These are phyloP conservation scores for Pyrenopolyporus hunteri DNA, from an alignment of 495 filamentous ascomycete species.

Conservation along the genomic window DNA sequence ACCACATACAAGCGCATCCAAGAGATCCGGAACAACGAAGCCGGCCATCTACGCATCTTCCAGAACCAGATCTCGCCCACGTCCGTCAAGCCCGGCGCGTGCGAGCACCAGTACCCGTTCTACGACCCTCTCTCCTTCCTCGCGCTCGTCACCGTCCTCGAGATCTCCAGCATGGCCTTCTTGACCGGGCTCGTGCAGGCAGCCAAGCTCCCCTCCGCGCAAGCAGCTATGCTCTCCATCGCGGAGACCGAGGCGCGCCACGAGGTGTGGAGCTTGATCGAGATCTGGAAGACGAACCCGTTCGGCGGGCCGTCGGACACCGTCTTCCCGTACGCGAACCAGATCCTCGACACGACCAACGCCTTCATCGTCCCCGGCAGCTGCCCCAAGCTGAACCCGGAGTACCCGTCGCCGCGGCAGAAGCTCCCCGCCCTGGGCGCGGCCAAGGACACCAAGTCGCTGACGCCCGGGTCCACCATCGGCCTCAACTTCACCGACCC, in stretches of 20 bases:
- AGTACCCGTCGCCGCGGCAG: constrained; percentile 55
- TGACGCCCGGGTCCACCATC: constrained; percentile 53
- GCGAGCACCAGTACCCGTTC: constrained; percentile 55
- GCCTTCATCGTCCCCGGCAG: constrained; percentile 54
- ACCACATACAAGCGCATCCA: constrained; percentile 56
- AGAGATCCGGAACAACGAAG: constrained; percentile 64
- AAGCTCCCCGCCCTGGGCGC: constrained; percentile 49
- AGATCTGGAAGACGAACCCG: constrained; percentile 56
- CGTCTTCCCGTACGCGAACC: constrained; percentile 59
- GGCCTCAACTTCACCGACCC: constrained; percentile 48
- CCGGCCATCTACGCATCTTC: constrained; percentile 62
- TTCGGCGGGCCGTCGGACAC: constrained; percentile 60
- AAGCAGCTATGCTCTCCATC: constrained; percentile 56
- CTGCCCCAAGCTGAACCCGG: constrained; percentile 57
- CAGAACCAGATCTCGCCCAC: constrained; percentile 57
- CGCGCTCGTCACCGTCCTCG: constrained; percentile 54
- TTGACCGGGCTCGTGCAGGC: constrained; percentile 56
- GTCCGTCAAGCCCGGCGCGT: constrained; percentile 59
- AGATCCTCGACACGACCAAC: constrained; percentile 60
- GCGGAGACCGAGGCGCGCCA: constrained; percentile 57
- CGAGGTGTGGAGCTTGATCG: constrained; percentile 57
- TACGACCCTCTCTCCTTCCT: constrained; percentile 49
- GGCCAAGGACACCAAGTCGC: constrained; percentile 43
- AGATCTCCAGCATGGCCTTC: constrained; percentile 62
- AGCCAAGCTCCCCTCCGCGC: constrained; percentile 45